Base-by-base conservation (phyloP, 2,329 filamentous ascomycete species). In the Cercospora berteroae region DNA sequence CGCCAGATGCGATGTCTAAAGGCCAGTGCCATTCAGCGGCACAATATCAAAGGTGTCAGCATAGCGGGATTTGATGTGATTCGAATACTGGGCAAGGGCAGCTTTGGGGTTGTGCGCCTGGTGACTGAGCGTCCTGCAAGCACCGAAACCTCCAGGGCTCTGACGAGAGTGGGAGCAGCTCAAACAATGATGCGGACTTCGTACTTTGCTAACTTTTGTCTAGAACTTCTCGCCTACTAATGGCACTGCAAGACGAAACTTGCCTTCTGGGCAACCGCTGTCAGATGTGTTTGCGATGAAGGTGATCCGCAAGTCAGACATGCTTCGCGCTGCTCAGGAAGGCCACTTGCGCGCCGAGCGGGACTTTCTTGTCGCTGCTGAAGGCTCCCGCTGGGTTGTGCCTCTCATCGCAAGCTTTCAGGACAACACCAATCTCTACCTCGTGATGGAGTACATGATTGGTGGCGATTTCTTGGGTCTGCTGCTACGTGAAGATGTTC, bases 371-470 rank as follows among this genome's bases (percentile, higher is more conserved):
- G 93, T 97, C 27, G 88, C 90, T 5, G 94, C 93, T 1, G 91
- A 95, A 77, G 91, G 89, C n/a, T 96, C 93, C 5, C 86, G 86
- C 68, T 98, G 94, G 94, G 89, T 97, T 57, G 92, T 98, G 2
- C 92, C 94, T 0, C 82, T 99, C 39, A 86, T 97, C 60, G 86
- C 92, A 60, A 95, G 93, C 75, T 98, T 98, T 71, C 93, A 98
- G 78, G 95, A 98, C 77, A 82, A 86, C 39, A 85, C 87, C 50
- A 92, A 92, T 73, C 84, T 99, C 5, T 98, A 98, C 74, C 87
- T 99, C 5, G 91, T 97, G 62, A 97, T 98, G 93, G 94, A 98
- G 67, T 99, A 96, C 77, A 97, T 97, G 93, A 90, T 96, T 2
- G 95, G 94, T 0, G 94, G 95, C 0, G 94, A 99, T 77, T 98